Evolutionary conservation across 2,329 filamentous ascomycete genomes (phyloP).

Genomic region (Epichloe aotearoae): DNA sequence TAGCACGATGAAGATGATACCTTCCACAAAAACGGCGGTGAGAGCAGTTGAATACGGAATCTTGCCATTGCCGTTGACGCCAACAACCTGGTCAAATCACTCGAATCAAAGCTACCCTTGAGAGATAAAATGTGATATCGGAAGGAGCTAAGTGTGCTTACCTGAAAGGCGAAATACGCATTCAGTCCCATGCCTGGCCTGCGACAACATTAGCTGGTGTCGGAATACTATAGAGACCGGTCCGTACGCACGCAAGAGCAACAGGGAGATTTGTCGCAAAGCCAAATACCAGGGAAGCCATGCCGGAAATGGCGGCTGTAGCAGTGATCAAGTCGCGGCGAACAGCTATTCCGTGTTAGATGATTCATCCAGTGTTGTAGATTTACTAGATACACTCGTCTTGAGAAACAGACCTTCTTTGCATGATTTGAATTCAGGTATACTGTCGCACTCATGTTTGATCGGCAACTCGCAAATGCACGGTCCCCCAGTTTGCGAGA

Average conservation of each 20-base stretch:
- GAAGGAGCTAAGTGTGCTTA: conserved; percentile 1
- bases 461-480: conserved; percentile 47
- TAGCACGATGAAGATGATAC: conserved; percentile 50
- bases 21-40: conserved; percentile 51
- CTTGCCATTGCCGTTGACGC: conserved; percentile 41
- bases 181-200: conserved; percentile 57
- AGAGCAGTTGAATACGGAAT: conserved; percentile 48
- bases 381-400: too few relatives aligned
- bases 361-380: not conserved
- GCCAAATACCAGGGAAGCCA: conserved; percentile 66
- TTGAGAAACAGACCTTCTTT: conserved; percentile 26
- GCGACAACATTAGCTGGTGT: conserved; percentile 3
- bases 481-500: conserved; percentile 68
- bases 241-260: conserved; percentile 21
- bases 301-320: conserved; percentile 65
- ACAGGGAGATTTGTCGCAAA: conserved; percentile 66
- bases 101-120: not conserved
- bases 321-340: conserved; percentile 71
- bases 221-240: not conserved
- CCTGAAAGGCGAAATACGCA: conserved; percentile 53
- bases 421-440: conserved; percentile 30
- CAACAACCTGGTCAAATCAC: conserved; percentile 33
- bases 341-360: conserved; percentile 30
- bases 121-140: not conserved
- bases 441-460: conserved; percentile 34